Evolutionary conservation across 2,329 filamentous ascomycete species (phyloP).

Genomic region (Penicillium digitatum): DNA sequence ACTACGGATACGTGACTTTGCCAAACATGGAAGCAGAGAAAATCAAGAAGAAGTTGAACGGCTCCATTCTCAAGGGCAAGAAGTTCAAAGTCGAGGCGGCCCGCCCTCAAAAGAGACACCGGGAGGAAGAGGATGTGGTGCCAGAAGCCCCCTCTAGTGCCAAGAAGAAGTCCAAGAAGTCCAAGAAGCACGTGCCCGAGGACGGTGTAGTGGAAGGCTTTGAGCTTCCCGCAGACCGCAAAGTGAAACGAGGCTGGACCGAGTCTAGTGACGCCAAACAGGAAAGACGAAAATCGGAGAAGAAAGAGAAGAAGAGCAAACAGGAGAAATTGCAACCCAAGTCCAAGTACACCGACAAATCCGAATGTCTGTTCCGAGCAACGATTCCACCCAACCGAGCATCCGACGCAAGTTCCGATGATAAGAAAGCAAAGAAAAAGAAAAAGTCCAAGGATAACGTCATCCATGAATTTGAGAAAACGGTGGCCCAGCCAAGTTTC

Average conservation of each 20-base stretch:
- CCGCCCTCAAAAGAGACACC: slow-evolving; percentile 56
- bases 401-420: slow-evolving; percentile 24
- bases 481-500: slow-evolving; percentile 76
- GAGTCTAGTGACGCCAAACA: slow-evolving; percentile 55
- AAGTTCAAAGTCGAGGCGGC: slow-evolving; percentile 85
- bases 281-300: slow-evolving; percentile 44
- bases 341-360: slow-evolving; percentile 75
- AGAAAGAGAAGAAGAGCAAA: slow-evolving; percentile 53
- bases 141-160: slow-evolving; percentile 41
- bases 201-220: slow-evolving; percentile 58
- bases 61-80: slow-evolving; percentile 73
- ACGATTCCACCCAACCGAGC: slow-evolving; percentile 61
- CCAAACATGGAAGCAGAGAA: slow-evolving; percentile 81
- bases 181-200: slow-evolving; percentile 46
- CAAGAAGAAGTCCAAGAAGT: slow-evolving; percentile 48
- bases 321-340: slow-evolving; percentile 56
- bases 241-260: slow-evolving; percentile 87
- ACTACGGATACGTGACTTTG: slow-evolving; percentile 85
- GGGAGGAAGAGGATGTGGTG: slow-evolving; percentile 38
- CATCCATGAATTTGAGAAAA: slow-evolving; percentile 87
- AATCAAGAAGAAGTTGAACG: slow-evolving; percentile 85
- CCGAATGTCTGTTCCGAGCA: slow-evolving; percentile 82
- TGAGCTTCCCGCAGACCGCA: slow-evolving; percentile 67
- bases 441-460: slow-evolving; percentile 61
- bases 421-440: slow-evolving; percentile 52